These are phyloP conservation scores for Thielaviopsis ethacetica DNA, from an alignment of 2,329 filamentous ascomycete genomes.

Conservation along the genomic window DNA sequence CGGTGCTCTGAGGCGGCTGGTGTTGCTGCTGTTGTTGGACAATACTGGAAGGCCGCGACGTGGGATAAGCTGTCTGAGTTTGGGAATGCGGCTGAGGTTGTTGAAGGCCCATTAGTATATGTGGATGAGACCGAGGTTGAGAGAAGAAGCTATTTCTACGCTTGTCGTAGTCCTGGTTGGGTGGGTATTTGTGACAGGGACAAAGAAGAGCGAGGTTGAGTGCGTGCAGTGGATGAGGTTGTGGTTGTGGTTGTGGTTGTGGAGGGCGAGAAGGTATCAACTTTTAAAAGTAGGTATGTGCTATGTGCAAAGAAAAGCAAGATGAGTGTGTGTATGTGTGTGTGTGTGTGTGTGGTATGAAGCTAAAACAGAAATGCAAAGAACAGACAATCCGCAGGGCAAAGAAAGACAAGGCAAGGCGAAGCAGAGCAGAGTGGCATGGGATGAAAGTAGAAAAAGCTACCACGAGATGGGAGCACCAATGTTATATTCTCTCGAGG, in stretches of 20 bases:
- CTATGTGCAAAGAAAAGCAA: background rate
- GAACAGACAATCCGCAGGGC: conserved; percentile 2
- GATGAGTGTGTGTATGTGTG: background rate
- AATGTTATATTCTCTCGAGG: conserved; percentile 3
- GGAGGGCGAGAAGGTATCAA: conserved; percentile 18
- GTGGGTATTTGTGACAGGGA: background rate
- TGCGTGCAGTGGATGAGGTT: background rate
- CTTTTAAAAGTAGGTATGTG: conserved; percentile 6
- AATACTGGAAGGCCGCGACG: conserved; percentile 54
- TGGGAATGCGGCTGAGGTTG: conserved; percentile 34
- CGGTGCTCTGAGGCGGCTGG: conserved; percentile 36
- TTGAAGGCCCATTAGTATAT: conserved; percentile 39
- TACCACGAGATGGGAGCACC: conserved; percentile 2
- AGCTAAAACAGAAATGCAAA: background rate
- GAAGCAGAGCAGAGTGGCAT: background rate
- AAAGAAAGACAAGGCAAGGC: conserved; percentile 1
- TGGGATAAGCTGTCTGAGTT: conserved; percentile 47
- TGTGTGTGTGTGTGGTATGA: background rate
- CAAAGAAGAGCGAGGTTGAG: conserved; percentile 13
- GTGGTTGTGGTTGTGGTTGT: background rate
- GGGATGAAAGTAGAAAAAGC: background rate
- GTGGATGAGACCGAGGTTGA: conserved; percentile 3
- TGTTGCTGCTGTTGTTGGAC: conserved; percentile 53
- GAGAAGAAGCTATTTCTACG: background rate
- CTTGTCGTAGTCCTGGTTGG: conserved; percentile 6